A percentile compares a stretch with the other conserved stretches of the same genome.
These are phyloP conservation scores for Clarireedia hainanense DNA, from an alignment of 2,329 filamentous ascomycete species.

Conservation along the genomic window DNA sequence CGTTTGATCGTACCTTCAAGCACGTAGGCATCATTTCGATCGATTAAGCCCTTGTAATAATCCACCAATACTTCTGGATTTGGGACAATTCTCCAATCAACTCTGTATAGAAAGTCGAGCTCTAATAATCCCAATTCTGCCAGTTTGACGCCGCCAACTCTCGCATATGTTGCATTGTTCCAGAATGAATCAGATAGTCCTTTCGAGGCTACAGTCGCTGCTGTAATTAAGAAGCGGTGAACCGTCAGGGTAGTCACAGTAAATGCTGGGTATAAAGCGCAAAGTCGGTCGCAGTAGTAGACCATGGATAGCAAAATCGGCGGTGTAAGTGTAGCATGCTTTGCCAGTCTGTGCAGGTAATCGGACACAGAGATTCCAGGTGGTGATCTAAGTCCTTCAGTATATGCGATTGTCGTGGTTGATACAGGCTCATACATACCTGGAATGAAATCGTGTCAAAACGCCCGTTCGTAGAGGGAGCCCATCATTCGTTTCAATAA, in stretches of 20 bases:
- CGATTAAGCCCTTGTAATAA: conserved; percentile 85
- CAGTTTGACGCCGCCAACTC: conserved; percentile 86
- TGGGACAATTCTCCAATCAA: conserved; percentile 96
- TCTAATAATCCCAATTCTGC: conserved; percentile 86
- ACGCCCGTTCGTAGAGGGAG: conserved; percentile 78
- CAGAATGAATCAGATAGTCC: conserved; percentile 95
- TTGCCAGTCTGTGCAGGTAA: conserved; percentile 85
- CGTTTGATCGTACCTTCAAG: conserved; percentile 25
- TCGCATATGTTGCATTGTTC: conserved; percentile 95
- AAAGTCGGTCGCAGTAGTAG: conserved; percentile 95
- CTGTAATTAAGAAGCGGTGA: conserved; percentile 93
- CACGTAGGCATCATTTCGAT: conserved; percentile 51
- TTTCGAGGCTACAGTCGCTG: conserved; percentile 91
- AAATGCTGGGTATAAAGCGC: conserved; percentile 85
- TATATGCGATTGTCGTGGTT: neutral
- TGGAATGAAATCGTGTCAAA: conserved; percentile 89
- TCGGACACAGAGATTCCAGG: conserved; percentile 92
- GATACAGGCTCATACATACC: conserved; percentile 41
- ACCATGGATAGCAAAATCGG: conserved; percentile 97
- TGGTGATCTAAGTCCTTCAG: conserved; percentile 38
- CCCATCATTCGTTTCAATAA: conserved; percentile 87
- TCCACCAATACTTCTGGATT: conserved; percentile 89
- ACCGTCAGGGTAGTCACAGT: conserved; percentile 95
- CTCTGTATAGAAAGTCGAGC: conserved; percentile 82
- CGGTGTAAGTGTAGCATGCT: conserved; percentile 86